Base-by-base conservation (phyloP, 768 basidiomycete species). In the Mycena galopus region DNA sequence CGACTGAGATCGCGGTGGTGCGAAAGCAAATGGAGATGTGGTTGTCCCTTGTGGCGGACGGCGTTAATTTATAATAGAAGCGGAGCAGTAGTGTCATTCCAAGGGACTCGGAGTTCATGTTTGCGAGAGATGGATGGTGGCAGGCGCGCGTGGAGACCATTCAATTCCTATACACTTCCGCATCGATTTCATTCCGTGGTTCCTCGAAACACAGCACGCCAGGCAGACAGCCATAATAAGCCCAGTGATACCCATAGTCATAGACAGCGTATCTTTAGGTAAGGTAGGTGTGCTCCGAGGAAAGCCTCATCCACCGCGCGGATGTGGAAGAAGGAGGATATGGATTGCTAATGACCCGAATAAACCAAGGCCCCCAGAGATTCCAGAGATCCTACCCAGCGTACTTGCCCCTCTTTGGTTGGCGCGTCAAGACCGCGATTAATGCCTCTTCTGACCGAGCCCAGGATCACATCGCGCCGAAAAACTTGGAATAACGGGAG, bases 1-100 rank as follows among this genome's bases (percentile, higher is more conserved):
- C 47, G 11, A 16, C 16, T 4, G 42, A 44, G 50, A 51, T 51
- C 50, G 23, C 9, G 25, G 11, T 56, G 30, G 19, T 14, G 3
- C 2, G 6, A 11, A 32, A 23, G 57, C 57, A 58, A 58, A 58
- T 58, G 57, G 57, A 58, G 57, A 58, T 58, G 57, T 58, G 35
- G 57, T 21, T 19, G 57, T 37, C 33, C 57, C 57, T 58, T 58
- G 57, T 58, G 57, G 57, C 57, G 57, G 55, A 58, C 57, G 57
- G 57, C 57, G 33, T 58, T 58, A 65, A 65, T 65, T 53, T 51
- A 51, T 53, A 65, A 65, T 53, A 29, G 63, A 65, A 65, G 63
- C 63, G 63, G 55, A 65, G 63, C 50, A 51, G 50, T 30, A 9
- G 25, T 32, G 39, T 61, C 56, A 57, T 29, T 58, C n/a, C 33